Percentiles rank a stretch among this genome's conserved stretches.
These are phyloP conservation scores for Cocos nucifera DNA, from an alignment of 176 grass and related monocot species.

Conservation along the genomic window DNA sequence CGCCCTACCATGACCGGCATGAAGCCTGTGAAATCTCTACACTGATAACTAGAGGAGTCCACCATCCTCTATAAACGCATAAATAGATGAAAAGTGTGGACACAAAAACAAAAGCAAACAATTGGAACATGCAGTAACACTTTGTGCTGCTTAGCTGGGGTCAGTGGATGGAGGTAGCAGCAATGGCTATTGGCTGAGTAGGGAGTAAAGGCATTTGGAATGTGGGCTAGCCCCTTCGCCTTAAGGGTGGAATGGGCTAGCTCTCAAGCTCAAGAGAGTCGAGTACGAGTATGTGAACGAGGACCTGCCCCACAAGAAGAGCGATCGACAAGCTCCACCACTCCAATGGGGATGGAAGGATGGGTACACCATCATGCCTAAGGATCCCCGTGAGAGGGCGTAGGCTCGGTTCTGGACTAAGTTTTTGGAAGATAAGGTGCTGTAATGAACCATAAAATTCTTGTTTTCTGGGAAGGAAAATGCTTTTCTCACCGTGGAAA, in stretches of 20 bases:
- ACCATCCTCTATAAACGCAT: no score
- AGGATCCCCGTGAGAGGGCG: conserved; percentile 37
- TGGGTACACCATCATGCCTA: conserved; percentile 48
- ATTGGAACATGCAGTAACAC: no score
- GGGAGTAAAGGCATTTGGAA: conserved; percentile 41
- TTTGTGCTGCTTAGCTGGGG: no score
- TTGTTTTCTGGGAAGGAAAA: no score
- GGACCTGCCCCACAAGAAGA: conserved; percentile 25
- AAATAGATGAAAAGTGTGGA: no score
- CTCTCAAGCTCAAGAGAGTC: conserved; percentile 47
- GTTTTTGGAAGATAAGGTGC: conserved; percentile 44
- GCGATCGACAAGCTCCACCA: conserved; percentile 30
- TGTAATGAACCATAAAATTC: no score
- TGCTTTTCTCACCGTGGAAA: no score
- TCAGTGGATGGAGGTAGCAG: no score
- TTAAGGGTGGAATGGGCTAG: conserved; percentile 36
- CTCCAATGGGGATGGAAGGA: conserved; percentile 42
- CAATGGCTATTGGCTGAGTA: conserved; percentile 27
- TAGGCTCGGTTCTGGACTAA: conserved; percentile 51
- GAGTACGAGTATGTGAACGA: background rate
- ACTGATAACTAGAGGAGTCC: no score
- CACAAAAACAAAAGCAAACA: background rate
- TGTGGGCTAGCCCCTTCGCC: conserved; percentile 41
- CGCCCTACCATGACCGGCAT: no score
- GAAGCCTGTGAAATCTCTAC: no score